Evolutionary conservation across 176 grass and related monocot genomes (phyloP).

Genomic region (Oryza glaberrima): DNA sequence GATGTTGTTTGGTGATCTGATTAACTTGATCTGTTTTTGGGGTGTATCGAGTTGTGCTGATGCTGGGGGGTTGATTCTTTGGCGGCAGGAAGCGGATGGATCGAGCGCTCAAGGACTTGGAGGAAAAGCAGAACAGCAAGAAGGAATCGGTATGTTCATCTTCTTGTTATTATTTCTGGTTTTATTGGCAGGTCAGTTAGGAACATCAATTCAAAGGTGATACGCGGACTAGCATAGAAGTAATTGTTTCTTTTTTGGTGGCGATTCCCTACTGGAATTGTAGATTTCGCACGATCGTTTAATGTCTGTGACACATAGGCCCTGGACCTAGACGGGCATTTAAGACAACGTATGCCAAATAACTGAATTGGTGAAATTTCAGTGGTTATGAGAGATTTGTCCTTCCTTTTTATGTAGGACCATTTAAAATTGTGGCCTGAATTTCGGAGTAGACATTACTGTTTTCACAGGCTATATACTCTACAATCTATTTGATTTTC

Average conservation of each 20-base stretch:
- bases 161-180: neutral
- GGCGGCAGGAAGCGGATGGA: slow-evolving; percentile 81
- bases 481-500: neutral
- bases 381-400: neutral
- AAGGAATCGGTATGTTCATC: slow-evolving; percentile 75
- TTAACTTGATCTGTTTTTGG: slow-evolving; percentile 3
- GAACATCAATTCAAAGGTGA: neutral
- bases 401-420: neutral
- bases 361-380: neutral
- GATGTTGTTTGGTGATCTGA: slow-evolving; percentile 1
- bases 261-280: neutral
- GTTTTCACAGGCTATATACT: neutral
- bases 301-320: neutral
- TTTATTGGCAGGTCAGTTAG: slow-evolving; percentile 28
- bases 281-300: neutral
- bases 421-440: neutral
- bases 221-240: neutral
- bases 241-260: neutral
- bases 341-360: neutral
- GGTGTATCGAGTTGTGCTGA: slow-evolving; percentile 16
- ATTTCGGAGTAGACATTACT: neutral
- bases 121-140: slow-evolving; percentile 97
- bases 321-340: neutral
- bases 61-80: slow-evolving; percentile 15
- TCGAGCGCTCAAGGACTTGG: slow-evolving; percentile 72